Conservation (phyloP, 2,329 filamentous ascomycete genomes). For the Trichoderma hamatum region DNA sequence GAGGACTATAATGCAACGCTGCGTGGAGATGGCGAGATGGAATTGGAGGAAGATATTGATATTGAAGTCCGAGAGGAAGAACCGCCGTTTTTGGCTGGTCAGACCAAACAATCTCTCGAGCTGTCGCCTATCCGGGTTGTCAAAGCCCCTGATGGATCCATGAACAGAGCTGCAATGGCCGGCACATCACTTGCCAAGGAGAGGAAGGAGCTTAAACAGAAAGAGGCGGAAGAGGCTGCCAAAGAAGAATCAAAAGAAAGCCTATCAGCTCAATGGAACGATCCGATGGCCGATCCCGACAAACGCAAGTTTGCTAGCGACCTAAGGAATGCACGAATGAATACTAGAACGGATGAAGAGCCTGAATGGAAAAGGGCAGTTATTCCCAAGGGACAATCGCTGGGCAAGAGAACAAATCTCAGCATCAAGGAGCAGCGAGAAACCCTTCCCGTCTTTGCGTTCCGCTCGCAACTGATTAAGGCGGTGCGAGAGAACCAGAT, state of each 20-base stretch:
- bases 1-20: conserved; percentile 90
- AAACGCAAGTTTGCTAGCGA: conserved; percentile 89
- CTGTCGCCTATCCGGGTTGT: conserved; percentile 94
- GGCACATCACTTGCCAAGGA: conserved; percentile 88
- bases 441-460: conserved; percentile 83
- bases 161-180: conserved; percentile 95
- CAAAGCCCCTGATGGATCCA: conserved; percentile 96
- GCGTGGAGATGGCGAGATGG: conserved; percentile 82
- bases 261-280: conserved; percentile 89
- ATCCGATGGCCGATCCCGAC: conserved; percentile 88
- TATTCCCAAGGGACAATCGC: conserved; percentile 74
- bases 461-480: conserved; percentile 83
- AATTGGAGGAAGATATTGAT: conserved; percentile 94
- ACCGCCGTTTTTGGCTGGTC: conserved; percentile 90
- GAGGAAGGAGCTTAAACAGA: conserved; percentile 82
- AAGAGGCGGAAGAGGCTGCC: conserved; percentile 76
- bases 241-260: conserved; percentile 81
- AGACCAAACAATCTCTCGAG: conserved; percentile 95
- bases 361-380: conserved; percentile 93
- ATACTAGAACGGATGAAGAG: conserved; percentile 66
- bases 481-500: conserved; percentile 88
- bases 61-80: conserved; percentile 97
- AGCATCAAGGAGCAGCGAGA: conserved; percentile 95
- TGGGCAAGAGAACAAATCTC: conserved; percentile 85
- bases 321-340: conserved; percentile 67